These are phyloP conservation scores for Sporothrix humicola DNA, from an alignment of 2,329 filamentous ascomycete genomes.

Conservation along the genomic window DNA sequence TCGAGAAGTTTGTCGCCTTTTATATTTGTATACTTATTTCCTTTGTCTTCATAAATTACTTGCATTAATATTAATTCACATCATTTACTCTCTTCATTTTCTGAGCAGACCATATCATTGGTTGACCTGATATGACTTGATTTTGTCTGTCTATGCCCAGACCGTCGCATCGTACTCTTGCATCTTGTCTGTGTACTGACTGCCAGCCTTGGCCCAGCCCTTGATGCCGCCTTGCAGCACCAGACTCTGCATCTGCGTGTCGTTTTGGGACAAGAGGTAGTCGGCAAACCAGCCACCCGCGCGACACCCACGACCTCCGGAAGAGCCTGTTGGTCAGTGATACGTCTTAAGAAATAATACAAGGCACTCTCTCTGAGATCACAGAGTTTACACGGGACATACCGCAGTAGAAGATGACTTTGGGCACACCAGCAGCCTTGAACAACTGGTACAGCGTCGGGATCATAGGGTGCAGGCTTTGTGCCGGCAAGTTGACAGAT, in stretches of 20 bases:
- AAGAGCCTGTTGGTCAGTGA: constrained; percentile 53
- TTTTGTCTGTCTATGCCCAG: constrained; percentile 41
- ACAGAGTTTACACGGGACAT: constrained; percentile 36
- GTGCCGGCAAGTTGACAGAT: constrained; percentile 59
- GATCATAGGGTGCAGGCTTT: constrained; percentile 52
- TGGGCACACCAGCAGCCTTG: constrained; percentile 48
- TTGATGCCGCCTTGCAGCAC: constrained; percentile 59
- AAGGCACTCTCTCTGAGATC: neutral
- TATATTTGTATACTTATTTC: neutral
- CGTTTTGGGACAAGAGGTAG: constrained; percentile 51
- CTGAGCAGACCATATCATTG: neutral
- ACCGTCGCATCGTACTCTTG: constrained; percentile 51
- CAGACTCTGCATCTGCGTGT: constrained; percentile 54
- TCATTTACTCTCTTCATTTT: neutral
- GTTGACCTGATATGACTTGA: neutral
- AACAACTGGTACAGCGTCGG: constrained; percentile 52
- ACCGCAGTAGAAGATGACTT: constrained; percentile 58
- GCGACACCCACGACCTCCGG: constrained; percentile 58
- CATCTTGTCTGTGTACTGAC: constrained; percentile 55
- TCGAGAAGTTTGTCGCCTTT: neutral
- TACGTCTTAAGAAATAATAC: neutral
- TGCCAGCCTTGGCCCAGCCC: constrained; percentile 57
- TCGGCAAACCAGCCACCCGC: constrained; percentile 62
- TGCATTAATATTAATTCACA: neutral
- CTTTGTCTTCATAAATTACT: neutral